These are phyloP conservation scores for Leccinum disarticulatum DNA, from an alignment of 768 basidiomycete species.

Conservation along the genomic window DNA sequence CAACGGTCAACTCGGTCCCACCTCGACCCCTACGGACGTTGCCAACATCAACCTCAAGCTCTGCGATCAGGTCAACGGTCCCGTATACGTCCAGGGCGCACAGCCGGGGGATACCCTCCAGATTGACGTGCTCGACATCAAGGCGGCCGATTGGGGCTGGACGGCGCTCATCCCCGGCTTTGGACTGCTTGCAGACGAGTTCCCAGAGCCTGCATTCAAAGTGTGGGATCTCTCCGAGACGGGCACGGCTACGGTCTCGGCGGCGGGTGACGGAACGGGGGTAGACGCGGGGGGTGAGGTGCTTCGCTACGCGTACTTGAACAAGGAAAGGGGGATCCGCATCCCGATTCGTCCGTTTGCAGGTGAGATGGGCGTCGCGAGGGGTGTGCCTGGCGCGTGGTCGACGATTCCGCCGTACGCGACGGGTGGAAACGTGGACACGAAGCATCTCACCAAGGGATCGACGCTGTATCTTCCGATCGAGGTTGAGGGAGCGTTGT, in stretches of 20 bases:
- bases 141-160: slow-evolving; percentile 63
- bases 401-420: slow-evolving; percentile 64
- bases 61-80: slow-evolving; percentile 61
- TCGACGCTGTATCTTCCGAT: slow-evolving; percentile 58
- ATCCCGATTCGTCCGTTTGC: slow-evolving; percentile 58
- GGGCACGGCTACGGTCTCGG: too few species aligned
- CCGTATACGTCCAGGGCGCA: slow-evolving; percentile 53
- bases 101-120: slow-evolving; percentile 57
- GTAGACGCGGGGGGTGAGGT: slow-evolving; percentile 14
- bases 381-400: slow-evolving; percentile 46
- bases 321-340: slow-evolving; percentile 45
- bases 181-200: slow-evolving; percentile 57
- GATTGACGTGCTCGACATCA: slow-evolving; percentile 54
- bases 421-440: slow-evolving; percentile 64
- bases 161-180: slow-evolving; percentile 59
- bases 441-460: slow-evolving; percentile 53
- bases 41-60: slow-evolving; percentile 44
- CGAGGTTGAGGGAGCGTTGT: slow-evolving; percentile 58
- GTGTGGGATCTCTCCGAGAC: slow-evolving; percentile 48
- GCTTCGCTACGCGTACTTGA: slow-evolving; percentile 45
- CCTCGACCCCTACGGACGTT: slow-evolving; percentile 39
- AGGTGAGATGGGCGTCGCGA: slow-evolving; percentile 65
- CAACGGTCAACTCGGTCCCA: slow-evolving; percentile 54
- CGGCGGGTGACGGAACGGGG: too few species aligned
- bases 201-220: slow-evolving; percentile 49